Conservation (phyloP, 1,284 basidiomycete genomes). For the Naganishia liquefaciens region DNA sequence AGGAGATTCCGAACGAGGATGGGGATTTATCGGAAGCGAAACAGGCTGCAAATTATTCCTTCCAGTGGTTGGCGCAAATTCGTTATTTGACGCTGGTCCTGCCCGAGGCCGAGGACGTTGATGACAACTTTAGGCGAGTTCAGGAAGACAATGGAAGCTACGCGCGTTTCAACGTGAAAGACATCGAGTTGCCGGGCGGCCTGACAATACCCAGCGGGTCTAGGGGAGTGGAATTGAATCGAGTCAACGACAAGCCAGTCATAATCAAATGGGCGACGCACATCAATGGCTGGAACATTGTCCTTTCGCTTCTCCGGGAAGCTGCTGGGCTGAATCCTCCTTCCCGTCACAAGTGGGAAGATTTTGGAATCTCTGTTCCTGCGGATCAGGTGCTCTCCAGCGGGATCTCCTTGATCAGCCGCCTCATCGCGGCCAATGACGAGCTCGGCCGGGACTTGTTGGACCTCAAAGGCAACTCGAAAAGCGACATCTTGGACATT, state of each 20-base stretch:
- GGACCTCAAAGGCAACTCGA: constrained; percentile 8
- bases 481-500: constrained; percentile 12
- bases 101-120: constrained; percentile 14
- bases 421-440: constrained; percentile 10
- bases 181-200: constrained; percentile 31
- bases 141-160: constrained; percentile 30
- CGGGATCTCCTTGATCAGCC: constrained; percentile 18
- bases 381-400: constrained; percentile 9
- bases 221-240: constrained; percentile 26
- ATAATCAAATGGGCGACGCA: constrained; percentile 30
- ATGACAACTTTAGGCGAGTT: constrained; percentile 26
- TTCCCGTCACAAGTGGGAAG: constrained; percentile 3
- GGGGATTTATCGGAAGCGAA: constrained; percentile 7
- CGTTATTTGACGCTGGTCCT: constrained; percentile 19
- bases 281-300: constrained; percentile 29
- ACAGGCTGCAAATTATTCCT: constrained; percentile 20
- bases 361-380: constrained; percentile 20
- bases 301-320: constrained; percentile 28
- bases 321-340: constrained; percentile 7
- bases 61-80: constrained; percentile 21
- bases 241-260: constrained; percentile 27
- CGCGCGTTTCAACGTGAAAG: constrained; percentile 13
- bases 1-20: constrained; percentile 8
- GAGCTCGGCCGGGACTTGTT: constrained; percentile 6
- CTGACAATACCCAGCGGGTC: constrained; percentile 27